Base-by-base conservation (phyloP, 2,329 filamentous ascomycete genomes). In the Stagonosporopsis tanaceti region DNA sequence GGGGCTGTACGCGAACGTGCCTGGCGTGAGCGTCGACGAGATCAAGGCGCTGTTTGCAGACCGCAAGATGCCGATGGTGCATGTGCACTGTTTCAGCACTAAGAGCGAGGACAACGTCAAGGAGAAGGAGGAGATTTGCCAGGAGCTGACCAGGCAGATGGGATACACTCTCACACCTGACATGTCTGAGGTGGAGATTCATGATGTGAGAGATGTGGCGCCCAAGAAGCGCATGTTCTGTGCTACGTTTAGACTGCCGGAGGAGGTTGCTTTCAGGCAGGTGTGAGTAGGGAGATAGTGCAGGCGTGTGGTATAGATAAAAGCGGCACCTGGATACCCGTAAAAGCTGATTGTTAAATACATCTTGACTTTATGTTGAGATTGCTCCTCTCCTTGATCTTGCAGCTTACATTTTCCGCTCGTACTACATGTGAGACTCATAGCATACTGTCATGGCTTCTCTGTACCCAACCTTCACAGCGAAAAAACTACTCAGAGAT, bases 171-270 rank as follows among this genome's bases (percentile, higher is more conserved):
- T 92, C 68, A 84, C 79, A 35, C 75, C 82, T 0, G 79, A 87
- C 58, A 87, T 90, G 57, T 75, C 81, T 6, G 84, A 85, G 37
- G 76, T 87, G 15, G 75, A 80, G 28, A 81, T 89, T 6, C 79
- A 79, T 54, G 85, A 87, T 74, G 92, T 98, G 32, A 85, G 95
- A 63, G 88, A 96, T 65, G 95, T 99, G 53, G 91, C 93, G 57
- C 95, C 95, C 5, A 89, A 92, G 71, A 99, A 99, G 83, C 86
- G 90, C 72, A 97, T 97, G 93, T 98, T 94, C 77, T 98, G 95
- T 76, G 94, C 92, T 28, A 96, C 88, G 65, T 98, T 99, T 78
- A 86, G 93, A 61, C 74, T 99, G 59, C 95, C 95, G 2, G 78
- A 81, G 32, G 87, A 91, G 67, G 91, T 97, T 6, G 95, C 93